Conservation (phyloP, 139 green algal species). For the Coccomyxa sp. region DNA sequence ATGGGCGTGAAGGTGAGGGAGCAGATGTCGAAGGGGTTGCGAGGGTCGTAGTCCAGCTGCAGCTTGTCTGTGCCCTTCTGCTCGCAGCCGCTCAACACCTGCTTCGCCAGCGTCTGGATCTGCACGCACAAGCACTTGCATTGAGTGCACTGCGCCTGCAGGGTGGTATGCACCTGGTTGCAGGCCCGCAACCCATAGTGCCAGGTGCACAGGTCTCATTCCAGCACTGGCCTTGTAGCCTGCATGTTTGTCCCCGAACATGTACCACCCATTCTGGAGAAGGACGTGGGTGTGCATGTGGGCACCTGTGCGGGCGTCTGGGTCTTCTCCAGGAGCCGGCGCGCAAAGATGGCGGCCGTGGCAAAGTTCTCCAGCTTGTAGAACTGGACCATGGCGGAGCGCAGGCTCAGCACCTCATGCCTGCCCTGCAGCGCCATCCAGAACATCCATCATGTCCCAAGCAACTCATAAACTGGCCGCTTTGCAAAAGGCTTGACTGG, state of each 20-base stretch:
- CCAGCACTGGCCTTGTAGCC: too few relatives aligned
- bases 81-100: conserved; percentile 93
- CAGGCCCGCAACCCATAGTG: not conserved
- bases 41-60: conserved; percentile 92
- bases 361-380: conserved; percentile 96
- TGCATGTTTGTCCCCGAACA: too few relatives aligned
- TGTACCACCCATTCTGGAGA: too few relatives aligned
- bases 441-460: too few relatives aligned
- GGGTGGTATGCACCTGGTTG: not conserved
- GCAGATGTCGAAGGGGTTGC: conserved; percentile 98
- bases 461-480: too few relatives aligned
- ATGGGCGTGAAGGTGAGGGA: conserved; percentile 91
- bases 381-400: conserved; percentile 89
- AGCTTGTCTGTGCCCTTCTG: conserved; percentile 81
- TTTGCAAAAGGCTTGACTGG: too few relatives aligned
- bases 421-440: conserved; percentile 72
- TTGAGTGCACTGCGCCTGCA: too few relatives aligned
- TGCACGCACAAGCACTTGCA: conserved; percentile 18
- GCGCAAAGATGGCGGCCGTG: conserved; percentile 87
- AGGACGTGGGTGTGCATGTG: too few relatives aligned
- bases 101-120: conserved; percentile 72
- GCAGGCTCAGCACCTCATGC: conserved; percentile 83
- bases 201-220: not conserved
- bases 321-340: conserved; percentile 93
- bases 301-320: conserved; percentile 79